Conservation (phyloP, 1,284 basidiomycete genomes). For the Melanopsichium pennsylvanicum region DNA sequence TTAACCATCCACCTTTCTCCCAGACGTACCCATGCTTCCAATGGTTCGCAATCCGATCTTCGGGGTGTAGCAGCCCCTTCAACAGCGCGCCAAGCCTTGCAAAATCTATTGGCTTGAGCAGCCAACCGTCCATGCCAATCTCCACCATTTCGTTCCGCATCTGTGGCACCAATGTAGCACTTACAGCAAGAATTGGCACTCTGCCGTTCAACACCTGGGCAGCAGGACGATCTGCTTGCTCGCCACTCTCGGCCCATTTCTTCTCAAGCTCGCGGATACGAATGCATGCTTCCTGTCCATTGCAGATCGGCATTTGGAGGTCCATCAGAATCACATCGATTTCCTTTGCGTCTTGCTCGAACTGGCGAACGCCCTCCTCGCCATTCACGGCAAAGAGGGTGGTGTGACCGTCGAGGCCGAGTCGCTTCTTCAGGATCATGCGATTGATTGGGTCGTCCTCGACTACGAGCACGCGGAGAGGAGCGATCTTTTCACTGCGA, state of each 20-base stretch:
- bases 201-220: constrained; percentile 72
- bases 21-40: constrained; percentile 55
- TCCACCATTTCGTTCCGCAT: constrained; percentile 73
- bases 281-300: constrained; percentile 78
- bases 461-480: constrained; percentile 58
- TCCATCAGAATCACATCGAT: constrained; percentile 85
- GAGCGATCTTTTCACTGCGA: constrained; percentile 25
- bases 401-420: constrained; percentile 75
- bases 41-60: constrained; percentile 43
- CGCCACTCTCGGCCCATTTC: constrained; percentile 14
- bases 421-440: constrained; percentile 76
- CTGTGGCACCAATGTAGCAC: constrained; percentile 76
- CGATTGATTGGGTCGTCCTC: constrained; percentile 78
- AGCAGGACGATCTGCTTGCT: constrained; percentile 49
- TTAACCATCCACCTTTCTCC: constrained; percentile 62
- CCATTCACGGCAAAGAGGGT: constrained; percentile 78
- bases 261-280: constrained; percentile 69
- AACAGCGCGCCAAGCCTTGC: constrained; percentile 59
- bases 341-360: constrained; percentile 71
- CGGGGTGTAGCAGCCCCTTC: constrained; percentile 47
- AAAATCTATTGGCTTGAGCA: constrained; percentile 86
- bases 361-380: constrained; percentile 76
- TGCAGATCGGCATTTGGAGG: constrained; percentile 84
- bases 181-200: constrained; percentile 84
- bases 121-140: constrained; percentile 81